Evolutionary conservation across 202 grass and related monocot species (phyloP).

Genomic region (Digitaria exilis): DNA sequence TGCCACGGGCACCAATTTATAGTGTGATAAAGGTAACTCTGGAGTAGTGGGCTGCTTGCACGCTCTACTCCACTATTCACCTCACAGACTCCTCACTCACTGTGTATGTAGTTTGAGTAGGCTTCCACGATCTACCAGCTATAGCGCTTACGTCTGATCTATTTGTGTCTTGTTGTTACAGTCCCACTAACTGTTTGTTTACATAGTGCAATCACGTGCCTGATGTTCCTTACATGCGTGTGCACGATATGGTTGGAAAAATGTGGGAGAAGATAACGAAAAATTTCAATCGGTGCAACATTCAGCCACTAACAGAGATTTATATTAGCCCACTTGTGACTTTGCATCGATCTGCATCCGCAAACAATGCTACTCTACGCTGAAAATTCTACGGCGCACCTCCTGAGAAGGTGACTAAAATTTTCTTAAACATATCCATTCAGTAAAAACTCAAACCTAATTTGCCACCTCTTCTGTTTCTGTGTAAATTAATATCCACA

Average conservation of each 20-base stretch:
- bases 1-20: conserved; percentile 43
- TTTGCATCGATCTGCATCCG: neutral
- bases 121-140: conserved; percentile 39
- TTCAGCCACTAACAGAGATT: conserved; percentile 30
- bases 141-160: conserved; percentile 9
- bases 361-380: too few species aligned
- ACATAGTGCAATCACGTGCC: conserved; percentile 35
- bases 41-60: conserved; percentile 46
- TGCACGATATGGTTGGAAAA: conserved; percentile 21
- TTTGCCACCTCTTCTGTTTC: too few species aligned
- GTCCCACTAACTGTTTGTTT: conserved; percentile 42
- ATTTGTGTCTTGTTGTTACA: conserved; percentile 26
- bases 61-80: conserved; percentile 33
- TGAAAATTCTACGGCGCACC: too few species aligned
- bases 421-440: too few species aligned
- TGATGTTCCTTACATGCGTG: neutral
- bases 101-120: conserved; percentile 44
- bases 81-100: neutral
- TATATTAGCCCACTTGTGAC: conserved; percentile 33
- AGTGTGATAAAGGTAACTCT: conserved; percentile 33
- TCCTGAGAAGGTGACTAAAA: too few species aligned
- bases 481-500: too few species aligned
- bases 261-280: conserved; percentile 26
- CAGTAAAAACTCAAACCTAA: too few species aligned
- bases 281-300: neutral